phyloP scores from a whole-genome alignment of 1,284 basidiomycete genomes.

The Omphalotus olearius region DNA sequence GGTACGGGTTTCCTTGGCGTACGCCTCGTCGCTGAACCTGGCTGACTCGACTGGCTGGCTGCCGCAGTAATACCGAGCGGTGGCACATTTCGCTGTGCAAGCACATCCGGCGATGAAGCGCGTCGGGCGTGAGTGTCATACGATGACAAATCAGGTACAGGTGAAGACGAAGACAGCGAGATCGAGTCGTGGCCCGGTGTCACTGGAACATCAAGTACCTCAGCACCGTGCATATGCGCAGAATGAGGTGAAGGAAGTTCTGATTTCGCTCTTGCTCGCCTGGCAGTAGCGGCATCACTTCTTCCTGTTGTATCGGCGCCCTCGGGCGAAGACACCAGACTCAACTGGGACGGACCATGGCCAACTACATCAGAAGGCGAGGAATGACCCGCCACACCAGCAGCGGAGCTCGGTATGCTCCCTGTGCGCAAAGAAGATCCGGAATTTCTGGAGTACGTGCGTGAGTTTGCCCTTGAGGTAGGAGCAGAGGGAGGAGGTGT shows the following conservation, averaged over 20 bases:
- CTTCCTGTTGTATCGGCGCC: no score
- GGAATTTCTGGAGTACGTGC: conserved; percentile 4
- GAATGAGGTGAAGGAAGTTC: not conserved
- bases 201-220: not conserved
- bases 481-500: conserved; percentile 8
- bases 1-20: conserved; percentile 13
- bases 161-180: not conserved
- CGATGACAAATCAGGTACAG: not conserved
- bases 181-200: not conserved
- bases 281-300: not conserved
- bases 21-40: not conserved
- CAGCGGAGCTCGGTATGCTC: no score
- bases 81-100: conserved; percentile 3
- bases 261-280: not conserved
- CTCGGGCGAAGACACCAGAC: no score
- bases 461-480: conserved; percentile 5
- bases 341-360: no score
- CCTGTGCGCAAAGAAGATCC: no score
- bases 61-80: not conserved
- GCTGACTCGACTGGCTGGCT: not conserved
- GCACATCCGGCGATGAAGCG: conserved; percentile 9
- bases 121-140: conserved; percentile 1
- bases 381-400: no score
- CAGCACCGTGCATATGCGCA: not conserved
- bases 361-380: no score